These are phyloP conservation scores for Pseudocercospora crystallina DNA, from an alignment of 2,329 filamentous ascomycete species.

Conservation along the genomic window DNA sequence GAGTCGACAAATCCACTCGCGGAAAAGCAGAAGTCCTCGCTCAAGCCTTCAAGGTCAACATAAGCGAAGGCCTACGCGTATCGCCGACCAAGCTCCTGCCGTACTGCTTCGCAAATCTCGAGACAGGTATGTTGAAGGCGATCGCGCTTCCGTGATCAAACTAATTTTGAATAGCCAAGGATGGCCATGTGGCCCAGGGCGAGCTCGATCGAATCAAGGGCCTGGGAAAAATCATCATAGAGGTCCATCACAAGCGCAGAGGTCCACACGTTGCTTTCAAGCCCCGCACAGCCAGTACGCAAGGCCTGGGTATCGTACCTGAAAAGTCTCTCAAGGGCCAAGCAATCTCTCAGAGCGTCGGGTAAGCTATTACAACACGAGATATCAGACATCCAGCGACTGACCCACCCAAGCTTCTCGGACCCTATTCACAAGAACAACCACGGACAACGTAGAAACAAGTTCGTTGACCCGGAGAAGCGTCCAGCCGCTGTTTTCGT, in stretches of 20 bases:
- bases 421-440: not conserved
- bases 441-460: not conserved
- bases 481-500: constrained; percentile 15
- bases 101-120: constrained; percentile 11
- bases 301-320: constrained; percentile 10
- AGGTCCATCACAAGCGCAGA: constrained; percentile 1
- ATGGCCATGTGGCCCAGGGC: not conserved
- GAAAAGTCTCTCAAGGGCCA: constrained; percentile 26
- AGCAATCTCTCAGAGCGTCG: constrained; percentile 20
- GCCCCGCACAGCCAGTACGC: not conserved
- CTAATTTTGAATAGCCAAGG: not conserved
- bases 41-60: too few relatives aligned
- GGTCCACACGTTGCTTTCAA: not conserved
- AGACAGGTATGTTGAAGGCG: constrained; percentile 12
- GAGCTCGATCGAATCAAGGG: not conserved
- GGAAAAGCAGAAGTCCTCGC: too few relatives aligned
- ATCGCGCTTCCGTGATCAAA: too few relatives aligned
- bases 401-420: not conserved
- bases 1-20: too few relatives aligned
- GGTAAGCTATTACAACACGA: not conserved
- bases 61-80: too few relatives aligned
- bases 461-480: not conserved
- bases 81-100: constrained; percentile 1
- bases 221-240: constrained; percentile 17
- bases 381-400: not conserved